Base-by-base conservation (phyloP, 805 yeast genomes). In the Metschnikowia cerradonensis region DNA sequence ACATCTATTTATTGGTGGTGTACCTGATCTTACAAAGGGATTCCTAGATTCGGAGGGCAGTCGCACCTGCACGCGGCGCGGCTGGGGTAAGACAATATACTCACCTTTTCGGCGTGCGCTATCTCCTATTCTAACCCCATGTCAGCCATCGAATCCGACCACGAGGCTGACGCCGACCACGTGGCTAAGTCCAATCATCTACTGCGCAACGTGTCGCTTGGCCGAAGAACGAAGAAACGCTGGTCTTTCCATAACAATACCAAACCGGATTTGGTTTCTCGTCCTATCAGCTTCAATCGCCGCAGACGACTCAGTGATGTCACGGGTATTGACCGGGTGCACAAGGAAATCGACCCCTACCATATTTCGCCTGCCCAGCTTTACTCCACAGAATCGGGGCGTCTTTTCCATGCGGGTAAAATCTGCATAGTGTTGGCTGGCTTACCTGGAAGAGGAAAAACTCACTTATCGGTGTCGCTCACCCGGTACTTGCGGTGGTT, bases 401-500 rank as follows among this genome's bases (percentile, higher is more conserved):
- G 90, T 56, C 75, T 94, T 60, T 94, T 89, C 71, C 98, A 94
- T 62, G 98, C 99, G 4, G 99, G 99, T 3, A 88, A 89, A 60
- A 83, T 94, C 41, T 82, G 96, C 60, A 86, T 94, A 48, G 89
- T 87, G 3, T 77, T 94, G 58, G 92, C 88, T 4, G 99, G 99
- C 0, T 75, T 91, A 52, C 98, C 99, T 2, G 98, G 97, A 1
- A 78, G 98, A 44, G 97, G 98, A 2, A 94, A 94, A 66, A 94
- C 99, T 1, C 90, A 90, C 65, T 75, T 92, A 46, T 86, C 97
- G 5, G 97, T 92, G 37, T 85, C 96, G 13, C 76, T 94, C 56
- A 90, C 97, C 3, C 79, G 99, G 52, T 94, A 91, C 67, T 75
- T 95, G 58, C 79, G 97, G 60, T 94, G 99, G 99, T 74, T 94